Base-by-base conservation (phyloP, 2,329 filamentous ascomycete species). In the Aspergillus sp. region DNA sequence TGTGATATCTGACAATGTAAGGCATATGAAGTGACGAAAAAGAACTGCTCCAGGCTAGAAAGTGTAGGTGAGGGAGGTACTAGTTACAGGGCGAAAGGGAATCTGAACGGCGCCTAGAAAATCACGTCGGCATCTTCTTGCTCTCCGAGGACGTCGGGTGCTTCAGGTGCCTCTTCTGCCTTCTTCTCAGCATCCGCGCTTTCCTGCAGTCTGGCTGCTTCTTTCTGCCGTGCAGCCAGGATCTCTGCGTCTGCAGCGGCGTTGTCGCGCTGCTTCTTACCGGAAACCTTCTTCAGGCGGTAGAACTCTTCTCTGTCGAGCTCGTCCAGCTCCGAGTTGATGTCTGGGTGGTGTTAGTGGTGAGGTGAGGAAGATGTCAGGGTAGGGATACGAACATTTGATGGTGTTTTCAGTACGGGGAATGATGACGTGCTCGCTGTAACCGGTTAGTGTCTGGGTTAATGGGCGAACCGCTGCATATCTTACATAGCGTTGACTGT, bases 341-440 rank as follows among this genome's bases (percentile, higher is more conserved):
- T 98, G 73, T 98, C 88, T 90, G 60, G 5, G 19, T 15, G 13
- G 19, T 13, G 36, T 66, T 44, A 54, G 49, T 36, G 17, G 23
- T 39, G 41, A 63, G 17, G 23, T 39, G 41, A 63, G 51, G 62
- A 60, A 10, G n/a, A 32, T 41, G 41, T 59, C 4, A 13, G 19
- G 17, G 21, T 10, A 15, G 23, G 15, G 50, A 19, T 8, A 70
- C 84, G 68, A 80, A 88, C 88, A 99, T 80, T 96, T 97, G 82
- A 99, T 99, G n/a, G 95, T 99, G 73, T 98, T 99, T 77, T 99
- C 95, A 13, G 95, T 99, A 67, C 95, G 86, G 11, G 95, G 95
- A 71, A 99, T 99, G 69, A 99, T 98, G 69, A 99, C 80, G 66
- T 82, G 80, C 66, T 82, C 80, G 70, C 78, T 80, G 47, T 5